A percentile compares a stretch with the other conserved stretches of the same genome.
Conservation (phyloP, 2,329 filamentous ascomycete species). For the Aaosphaeria arxii region DNA sequence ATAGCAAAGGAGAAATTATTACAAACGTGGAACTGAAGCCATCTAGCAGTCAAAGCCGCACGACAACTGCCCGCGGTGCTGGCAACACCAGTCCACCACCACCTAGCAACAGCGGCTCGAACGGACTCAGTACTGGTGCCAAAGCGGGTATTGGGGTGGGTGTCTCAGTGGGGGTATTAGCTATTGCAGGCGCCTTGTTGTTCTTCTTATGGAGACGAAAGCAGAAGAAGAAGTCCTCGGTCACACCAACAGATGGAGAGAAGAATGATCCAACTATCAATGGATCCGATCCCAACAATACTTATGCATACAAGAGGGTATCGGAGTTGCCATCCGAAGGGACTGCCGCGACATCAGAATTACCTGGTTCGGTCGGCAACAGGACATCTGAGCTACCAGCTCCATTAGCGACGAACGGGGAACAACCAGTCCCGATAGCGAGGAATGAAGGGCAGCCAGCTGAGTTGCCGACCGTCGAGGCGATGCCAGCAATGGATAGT, state of each 20-base stretch:
- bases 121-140: not conserved
- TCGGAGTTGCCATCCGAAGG: not conserved
- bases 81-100: not conserved
- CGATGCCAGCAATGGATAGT: too few relatives aligned
- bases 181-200: not conserved
- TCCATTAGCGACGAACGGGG: not conserved
- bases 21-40: not conserved
- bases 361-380: not conserved
- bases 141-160: constrained; percentile 1
- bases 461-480: not conserved
- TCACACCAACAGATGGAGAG: not conserved
- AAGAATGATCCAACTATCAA: not conserved
- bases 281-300: not conserved
- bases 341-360: not conserved
- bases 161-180: not conserved
- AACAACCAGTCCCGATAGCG: not conserved
- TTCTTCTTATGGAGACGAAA: not conserved
- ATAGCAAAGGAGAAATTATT: constrained; percentile 5
- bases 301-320: not conserved
- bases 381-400: not conserved
- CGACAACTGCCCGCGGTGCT: not conserved
- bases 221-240: not conserved
- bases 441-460: not conserved
- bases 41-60: not conserved
- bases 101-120: not conserved